Conservation (phyloP, 768 basidiomycete species). For the Tulasnella calospora region DNA sequence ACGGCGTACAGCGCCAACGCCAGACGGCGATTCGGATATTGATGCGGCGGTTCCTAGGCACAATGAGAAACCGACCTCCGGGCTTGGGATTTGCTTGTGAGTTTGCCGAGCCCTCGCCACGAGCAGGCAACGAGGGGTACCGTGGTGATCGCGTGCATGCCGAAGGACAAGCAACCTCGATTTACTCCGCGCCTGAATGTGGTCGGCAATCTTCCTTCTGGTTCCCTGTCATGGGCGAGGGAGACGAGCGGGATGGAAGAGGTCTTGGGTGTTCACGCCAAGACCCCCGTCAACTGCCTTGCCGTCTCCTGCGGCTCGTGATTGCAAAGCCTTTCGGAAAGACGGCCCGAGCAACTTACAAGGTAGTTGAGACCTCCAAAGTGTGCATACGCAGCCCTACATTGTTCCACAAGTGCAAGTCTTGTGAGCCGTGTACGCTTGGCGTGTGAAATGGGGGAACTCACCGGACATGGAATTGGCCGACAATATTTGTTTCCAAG, state of each 20-base stretch:
- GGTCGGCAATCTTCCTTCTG: too few species aligned
- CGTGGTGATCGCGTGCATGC: background rate
- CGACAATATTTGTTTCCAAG: too few species aligned
- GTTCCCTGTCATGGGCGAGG: background rate
- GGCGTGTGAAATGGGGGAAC: background rate
- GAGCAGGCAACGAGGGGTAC: background rate
- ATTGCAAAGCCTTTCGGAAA: background rate
- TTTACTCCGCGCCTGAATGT: background rate
- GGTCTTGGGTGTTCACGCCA: background rate
- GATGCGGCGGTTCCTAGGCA: background rate
- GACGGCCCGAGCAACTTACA: background rate
- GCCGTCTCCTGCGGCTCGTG: background rate
- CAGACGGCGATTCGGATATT: background rate
- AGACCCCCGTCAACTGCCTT: background rate
- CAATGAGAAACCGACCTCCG: background rate
- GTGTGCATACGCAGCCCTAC: background rate
- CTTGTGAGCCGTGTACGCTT: background rate
- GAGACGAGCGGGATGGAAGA: background rate
- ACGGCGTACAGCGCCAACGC: background rate
- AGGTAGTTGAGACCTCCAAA: background rate
- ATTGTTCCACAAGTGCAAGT: background rate
- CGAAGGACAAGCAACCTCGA: background rate
- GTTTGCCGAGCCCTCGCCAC: background rate
- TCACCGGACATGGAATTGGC: background rate
- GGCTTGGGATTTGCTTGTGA: background rate